Percentiles rank a stretch among this genome's conserved stretches.
Conservation (phyloP, 176 grass and related monocot species). For the Avena atlantica region DNA sequence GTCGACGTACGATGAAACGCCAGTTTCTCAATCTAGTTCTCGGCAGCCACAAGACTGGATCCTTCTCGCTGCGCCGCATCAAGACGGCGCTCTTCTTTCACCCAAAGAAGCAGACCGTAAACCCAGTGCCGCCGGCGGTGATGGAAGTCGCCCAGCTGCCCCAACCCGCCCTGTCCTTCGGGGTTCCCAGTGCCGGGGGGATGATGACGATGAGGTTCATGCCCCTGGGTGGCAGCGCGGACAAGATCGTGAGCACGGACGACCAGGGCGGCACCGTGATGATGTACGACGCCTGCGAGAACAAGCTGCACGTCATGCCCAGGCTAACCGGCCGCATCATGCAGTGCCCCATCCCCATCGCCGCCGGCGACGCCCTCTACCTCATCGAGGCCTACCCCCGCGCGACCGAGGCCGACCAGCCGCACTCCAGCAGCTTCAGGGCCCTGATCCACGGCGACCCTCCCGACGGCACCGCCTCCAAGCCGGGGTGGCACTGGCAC, state of each 20-base stretch:
- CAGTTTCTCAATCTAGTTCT: not conserved
- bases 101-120: not conserved
- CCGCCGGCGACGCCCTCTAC: conserved; percentile 3
- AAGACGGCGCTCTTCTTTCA: not conserved
- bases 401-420: not conserved
- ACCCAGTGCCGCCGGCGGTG: not conserved
- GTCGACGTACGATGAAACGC: not conserved
- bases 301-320: not conserved
- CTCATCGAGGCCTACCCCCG: not conserved
- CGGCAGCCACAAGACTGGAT: not conserved
- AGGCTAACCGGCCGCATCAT: not conserved
- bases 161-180: not conserved
- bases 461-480: not conserved
- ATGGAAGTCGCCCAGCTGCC: not conserved
- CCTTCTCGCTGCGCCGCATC: conserved; percentile 2
- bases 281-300: not conserved
- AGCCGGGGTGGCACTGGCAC: conserved; percentile 6
- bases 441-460: not conserved
- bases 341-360: not conserved
- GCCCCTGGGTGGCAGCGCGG: not conserved
- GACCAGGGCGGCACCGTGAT: conserved; percentile 10
- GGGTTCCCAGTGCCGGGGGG: not conserved
- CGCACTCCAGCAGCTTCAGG: not conserved
- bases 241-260: conserved; percentile 27
- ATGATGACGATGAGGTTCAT: conserved; percentile 23